Evolutionary conservation across 2,329 filamentous ascomycete species (phyloP), one percentile per base, ranked within the genome.

Genomic region (Pezizomycotina sp.): DNA sequence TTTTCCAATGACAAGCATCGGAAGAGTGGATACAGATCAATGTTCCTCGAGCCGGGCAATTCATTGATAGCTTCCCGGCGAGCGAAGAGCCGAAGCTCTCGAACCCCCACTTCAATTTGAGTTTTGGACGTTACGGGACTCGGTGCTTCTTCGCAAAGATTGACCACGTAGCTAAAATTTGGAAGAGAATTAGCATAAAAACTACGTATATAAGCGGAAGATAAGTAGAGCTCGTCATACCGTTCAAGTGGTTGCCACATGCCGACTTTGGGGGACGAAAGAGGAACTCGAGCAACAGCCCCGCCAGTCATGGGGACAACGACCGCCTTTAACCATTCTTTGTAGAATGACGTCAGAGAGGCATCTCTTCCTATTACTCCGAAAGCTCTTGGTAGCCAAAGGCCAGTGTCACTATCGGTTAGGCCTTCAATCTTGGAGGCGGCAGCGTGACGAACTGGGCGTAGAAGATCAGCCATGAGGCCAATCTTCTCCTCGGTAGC

Each of bases 351-450:
- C 47, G 84, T 83, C 59, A 91, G 69, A 42, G 73, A 76, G 8
- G 67, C 66, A 55, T 98, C 89, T 45, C 80, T 70, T 21, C 89
- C 89, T 45, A 98, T 65, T 44, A 98, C 76, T 40, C 89, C 89
- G 54, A 92, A 98, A 1, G 86, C 83, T 47, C 89, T 70, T 12
- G 89, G 89, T 32, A 82, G 83, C 89, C 89, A 98, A 42, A 95
- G 74, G 2, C 86, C 89, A 34, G 82, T 93, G 55, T 95, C 89
- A 27, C 86, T 84, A 47, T 91, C 81, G 0, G 86, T 95, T 44
- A 98, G 64, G 13, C 89, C 89, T 55, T 98, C 89, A 43, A 98
- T 98, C 60, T 92, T 95, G 32, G 84, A 86, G 19, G 89, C 86
- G 27, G 89, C 89, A 22, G 82, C 89, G 56, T 95, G 89, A 48